Evolutionary conservation across 2,329 filamentous ascomycete species (phyloP).

Genomic region (Fusarium humuli): DNA sequence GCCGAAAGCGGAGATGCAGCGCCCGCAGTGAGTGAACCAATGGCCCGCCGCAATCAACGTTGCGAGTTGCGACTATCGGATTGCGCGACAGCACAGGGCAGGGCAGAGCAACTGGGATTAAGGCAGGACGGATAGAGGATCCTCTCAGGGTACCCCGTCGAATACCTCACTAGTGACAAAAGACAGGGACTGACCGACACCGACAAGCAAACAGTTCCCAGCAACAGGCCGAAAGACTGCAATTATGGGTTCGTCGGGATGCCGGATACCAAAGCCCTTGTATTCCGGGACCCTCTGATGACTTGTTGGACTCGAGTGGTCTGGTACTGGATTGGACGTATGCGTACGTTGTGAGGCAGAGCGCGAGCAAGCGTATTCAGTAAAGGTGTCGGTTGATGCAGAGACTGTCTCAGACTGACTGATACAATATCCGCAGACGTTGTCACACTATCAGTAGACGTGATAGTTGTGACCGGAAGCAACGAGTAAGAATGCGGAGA

Average conservation of each 20-base stretch:
- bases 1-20: constrained; percentile 47
- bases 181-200: constrained; percentile 36
- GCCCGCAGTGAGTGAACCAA: constrained; percentile 40
- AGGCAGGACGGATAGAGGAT: constrained; percentile 22
- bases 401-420: constrained; percentile 37
- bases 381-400: constrained; percentile 24
- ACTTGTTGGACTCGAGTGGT: constrained; percentile 13
- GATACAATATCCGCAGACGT: constrained; percentile 40
- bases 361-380: constrained; percentile 29
- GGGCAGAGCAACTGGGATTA: constrained; percentile 14
- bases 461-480: constrained; percentile 15
- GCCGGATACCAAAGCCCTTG: constrained; percentile 25
- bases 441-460: constrained; percentile 34
- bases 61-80: constrained; percentile 42
- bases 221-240: constrained; percentile 18
- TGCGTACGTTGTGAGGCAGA: constrained; percentile 34
- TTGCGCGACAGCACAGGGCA: constrained; percentile 30
- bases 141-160: constrained; percentile 38
- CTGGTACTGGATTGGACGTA: constrained; percentile 22
- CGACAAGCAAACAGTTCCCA: constrained; percentile 20
- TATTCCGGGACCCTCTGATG: constrained; percentile 12
- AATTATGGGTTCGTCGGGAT: constrained; percentile 39
- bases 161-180: constrained; percentile 27
- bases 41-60: constrained; percentile 40
- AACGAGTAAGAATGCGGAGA: constrained; percentile 11